Base-by-base conservation (phyloP, 176 grass and related monocot species). In the Aegilops bicornis region DNA sequence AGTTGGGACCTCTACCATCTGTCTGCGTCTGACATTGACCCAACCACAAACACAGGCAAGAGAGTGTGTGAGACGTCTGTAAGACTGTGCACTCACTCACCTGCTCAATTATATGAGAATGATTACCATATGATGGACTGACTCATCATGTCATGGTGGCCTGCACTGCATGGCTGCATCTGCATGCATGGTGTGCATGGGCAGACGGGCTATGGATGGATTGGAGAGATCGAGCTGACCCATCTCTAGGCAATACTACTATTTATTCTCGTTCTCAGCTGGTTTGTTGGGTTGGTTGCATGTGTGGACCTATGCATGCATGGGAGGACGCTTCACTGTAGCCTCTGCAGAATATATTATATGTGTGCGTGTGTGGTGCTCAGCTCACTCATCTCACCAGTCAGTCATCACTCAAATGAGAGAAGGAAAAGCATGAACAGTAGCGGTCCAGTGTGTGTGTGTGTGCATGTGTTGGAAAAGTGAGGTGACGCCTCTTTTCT, bases 71-170 rank as follows among this genome's bases (percentile, higher is more conserved):
- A 17, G 31, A 4, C 2, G 42, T 47, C 45, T 37, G 67, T 12
- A 22, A 37, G 43, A 39, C 7, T 72, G 81, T 14, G 24, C 19
- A 23, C 45, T 47, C 47, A 73, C 3, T 3, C 50, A 20, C 47
- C 67, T 42, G 32, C 37, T 58, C 74, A 85, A 85, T 85, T 84
- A 85, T 81, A 81, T 76, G 73, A 81, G 77, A 89, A 89, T 89
- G 77, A 89, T 85, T 80, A 89, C 42, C 76, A 58, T 79, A 89
- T 85, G 87, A 89, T 89, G 82, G 40, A 45, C 69, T 82, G 65
- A 62, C 15, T 73, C 17, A 45, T 75, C 33, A 32, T 50, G 32
- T 37, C 77, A 40, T 1, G 45, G 45, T 61, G 37, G 62, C 25
- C 76, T 52, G 45, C 17, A 3, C 30, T 7, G 29, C 15, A 31